phyloP scores from a whole-genome alignment of 2,329 filamentous ascomycete species.

The Sphaceloma murrayae region DNA sequence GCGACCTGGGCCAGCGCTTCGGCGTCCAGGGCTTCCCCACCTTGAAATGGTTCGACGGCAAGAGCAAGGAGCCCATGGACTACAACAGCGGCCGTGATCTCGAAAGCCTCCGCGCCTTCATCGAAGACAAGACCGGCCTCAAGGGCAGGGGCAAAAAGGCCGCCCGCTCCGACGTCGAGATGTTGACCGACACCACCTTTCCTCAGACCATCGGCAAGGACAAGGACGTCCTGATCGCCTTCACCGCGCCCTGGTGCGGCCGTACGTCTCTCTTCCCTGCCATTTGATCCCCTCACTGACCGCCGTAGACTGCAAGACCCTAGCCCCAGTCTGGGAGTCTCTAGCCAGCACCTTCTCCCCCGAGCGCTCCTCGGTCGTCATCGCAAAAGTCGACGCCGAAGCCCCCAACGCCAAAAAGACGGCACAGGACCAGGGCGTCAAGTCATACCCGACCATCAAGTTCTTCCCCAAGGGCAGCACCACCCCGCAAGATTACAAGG shows the following conservation, averaged over 20 bases:
- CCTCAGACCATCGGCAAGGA: constrained; percentile 67
- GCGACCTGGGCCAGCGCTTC: constrained; percentile 72
- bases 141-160: constrained; percentile 67
- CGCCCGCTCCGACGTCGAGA: constrained; percentile 63
- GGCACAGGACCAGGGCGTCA: constrained; percentile 65
- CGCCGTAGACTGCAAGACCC: constrained; percentile 78
- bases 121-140: constrained; percentile 76
- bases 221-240: constrained; percentile 86
- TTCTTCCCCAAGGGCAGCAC: constrained; percentile 84
- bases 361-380: constrained; percentile 62
- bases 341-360: constrained; percentile 70
- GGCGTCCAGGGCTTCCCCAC: constrained; percentile 93
- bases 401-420: constrained; percentile 72
- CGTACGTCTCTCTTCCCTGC: constrained; percentile 54
- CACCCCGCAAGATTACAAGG: constrained; percentile 60
- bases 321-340: constrained; percentile 84
- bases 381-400: constrained; percentile 95
- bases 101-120: constrained; percentile 71
- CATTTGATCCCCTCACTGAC: constrained; percentile 18
- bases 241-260: constrained; percentile 97
- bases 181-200: constrained; percentile 74
- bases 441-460: constrained; percentile 93
- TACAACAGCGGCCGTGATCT: constrained; percentile 83
- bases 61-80: constrained; percentile 73
- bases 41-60: constrained; percentile 95